Percentiles rank a stretch among this genome's conserved stretches.
These are phyloP conservation scores for Centrapalus pauciflorus DNA, from an alignment of 129 eudicot genomes.

Conservation along the genomic window DNA sequence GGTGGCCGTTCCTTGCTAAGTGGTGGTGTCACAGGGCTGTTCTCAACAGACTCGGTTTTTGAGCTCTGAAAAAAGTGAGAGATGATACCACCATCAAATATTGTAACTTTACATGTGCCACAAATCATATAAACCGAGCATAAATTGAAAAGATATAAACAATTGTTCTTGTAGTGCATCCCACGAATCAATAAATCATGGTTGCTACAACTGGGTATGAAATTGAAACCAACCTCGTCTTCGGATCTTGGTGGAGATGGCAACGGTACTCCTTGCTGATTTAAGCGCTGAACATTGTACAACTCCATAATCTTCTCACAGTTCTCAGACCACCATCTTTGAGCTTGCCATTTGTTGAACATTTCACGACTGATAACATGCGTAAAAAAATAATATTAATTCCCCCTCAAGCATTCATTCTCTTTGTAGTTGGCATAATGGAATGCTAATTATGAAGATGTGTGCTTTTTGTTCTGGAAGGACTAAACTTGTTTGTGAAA, in stretches of 20 bases:
- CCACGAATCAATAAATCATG: too few species aligned
- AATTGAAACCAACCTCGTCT: constrained; percentile 60
- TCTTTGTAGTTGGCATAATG: background rate
- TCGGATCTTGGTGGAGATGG: constrained; percentile 66
- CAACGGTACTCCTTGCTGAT: constrained; percentile 50
- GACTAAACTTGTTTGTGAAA: too few species aligned
- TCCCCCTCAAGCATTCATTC: background rate
- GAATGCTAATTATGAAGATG: too few species aligned
- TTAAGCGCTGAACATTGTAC: constrained; percentile 79
- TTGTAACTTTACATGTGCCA: too few species aligned
- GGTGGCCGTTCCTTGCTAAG: constrained; percentile 55
- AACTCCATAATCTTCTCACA: constrained; percentile 87
- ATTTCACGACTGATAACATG: constrained; percentile 71
- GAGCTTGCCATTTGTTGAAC: constrained; percentile 95
- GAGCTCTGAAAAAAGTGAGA: constrained; percentile 35
- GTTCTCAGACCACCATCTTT: constrained; percentile 96
- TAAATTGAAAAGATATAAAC: too few species aligned
- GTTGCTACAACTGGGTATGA: too few species aligned
- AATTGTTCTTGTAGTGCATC: too few species aligned
- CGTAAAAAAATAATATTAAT: constrained; percentile 6
- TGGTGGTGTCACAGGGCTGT: constrained; percentile 73
- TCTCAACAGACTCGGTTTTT: constrained; percentile 44
- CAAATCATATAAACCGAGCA: too few species aligned
- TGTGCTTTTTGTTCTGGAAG: too few species aligned
- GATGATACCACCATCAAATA: background rate